Evolutionary conservation across 2,329 filamentous ascomycete genomes (phyloP).

Genomic region (Trichothecium sympodiale): DNA sequence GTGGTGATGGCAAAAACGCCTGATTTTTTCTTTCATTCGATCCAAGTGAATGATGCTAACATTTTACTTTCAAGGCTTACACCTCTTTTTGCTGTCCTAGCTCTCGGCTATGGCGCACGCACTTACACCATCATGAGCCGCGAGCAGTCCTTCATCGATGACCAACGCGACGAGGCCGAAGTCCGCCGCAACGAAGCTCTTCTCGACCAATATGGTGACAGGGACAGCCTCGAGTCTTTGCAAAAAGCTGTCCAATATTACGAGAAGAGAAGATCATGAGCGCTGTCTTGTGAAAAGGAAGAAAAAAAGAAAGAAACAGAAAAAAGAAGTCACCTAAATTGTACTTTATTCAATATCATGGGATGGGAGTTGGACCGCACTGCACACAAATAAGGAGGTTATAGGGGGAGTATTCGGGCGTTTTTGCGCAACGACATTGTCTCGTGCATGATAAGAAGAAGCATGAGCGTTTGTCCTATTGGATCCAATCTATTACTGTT

Average conservation of each 20-base stretch:
- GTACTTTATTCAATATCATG: neutral
- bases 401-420: too few species aligned
- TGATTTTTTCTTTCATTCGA: neutral
- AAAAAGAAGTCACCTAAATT: neutral
- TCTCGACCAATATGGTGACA: conserved; percentile 38
- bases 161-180: conserved; percentile 21
- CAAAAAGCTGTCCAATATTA: conserved; percentile 37
- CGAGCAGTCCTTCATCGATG: conserved; percentile 15
- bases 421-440: too few species aligned
- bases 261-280: conserved; percentile 20
- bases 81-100: conserved; percentile 18
- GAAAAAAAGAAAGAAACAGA: neutral
- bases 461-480: too few species aligned
- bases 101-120: conserved; percentile 23
- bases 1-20: conserved; percentile 4
- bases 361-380: too few species aligned
- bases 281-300: neutral
- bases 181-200: conserved; percentile 28
- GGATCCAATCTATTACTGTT: too few species aligned
- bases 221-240: conserved; percentile 34
- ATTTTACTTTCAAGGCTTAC: conserved; percentile 15
- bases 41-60: neutral
- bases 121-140: conserved; percentile 17
- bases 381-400: too few species aligned
- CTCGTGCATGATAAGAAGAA: too few species aligned